Evolutionary conservation across 805 yeast species (phyloP), one percentile per base, ranked within the genome.

Genomic region (Komagataella ulmi): DNA sequence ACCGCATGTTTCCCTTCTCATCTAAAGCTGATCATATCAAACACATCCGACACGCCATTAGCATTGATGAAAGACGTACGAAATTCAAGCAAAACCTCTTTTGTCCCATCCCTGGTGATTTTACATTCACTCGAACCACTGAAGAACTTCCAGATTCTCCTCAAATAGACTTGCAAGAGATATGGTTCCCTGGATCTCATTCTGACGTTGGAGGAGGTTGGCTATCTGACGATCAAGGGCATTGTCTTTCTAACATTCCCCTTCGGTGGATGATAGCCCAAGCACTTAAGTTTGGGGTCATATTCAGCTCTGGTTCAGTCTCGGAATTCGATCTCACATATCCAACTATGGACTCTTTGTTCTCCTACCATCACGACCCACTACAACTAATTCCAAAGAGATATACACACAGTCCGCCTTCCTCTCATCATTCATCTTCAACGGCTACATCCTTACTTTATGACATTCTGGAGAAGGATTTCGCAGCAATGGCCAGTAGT

Each of bases 161-260:
- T 17, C 48, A 59, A 2, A 46, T 58, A 7, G 77, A 74, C 55
- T 57, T 75, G 40, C 59, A 73, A 14, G 88, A 83, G 57, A 59
- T 77, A 46, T 83, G 83, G 83, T 83, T 83, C 57, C 77, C 85
- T 1, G 89, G 88, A 2, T 78, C 79, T 58, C 88, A 83, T 62
- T 70, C 83, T 7, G 88, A 83, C 62, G 65, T 79, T 57, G 88
- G 88, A 2, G 88, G 88, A 2, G 85, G 85, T 0, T 81, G 85
- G 83, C 61, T 68, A 1, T 62, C 68, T 3, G 81, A 77, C 59
- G 40, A 53, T 0, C 59, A 67, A 49, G 77, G 77, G 1, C 73
- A 76, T 46, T 58, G 62, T 19, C 54, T 77, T 14, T 70, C 85
- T 0, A 73, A 78, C 55, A 54, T 80, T 14, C 66, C 87, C 0